Conservation (phyloP, 179 eudicot species). For the Drosera spatulata region DNA sequence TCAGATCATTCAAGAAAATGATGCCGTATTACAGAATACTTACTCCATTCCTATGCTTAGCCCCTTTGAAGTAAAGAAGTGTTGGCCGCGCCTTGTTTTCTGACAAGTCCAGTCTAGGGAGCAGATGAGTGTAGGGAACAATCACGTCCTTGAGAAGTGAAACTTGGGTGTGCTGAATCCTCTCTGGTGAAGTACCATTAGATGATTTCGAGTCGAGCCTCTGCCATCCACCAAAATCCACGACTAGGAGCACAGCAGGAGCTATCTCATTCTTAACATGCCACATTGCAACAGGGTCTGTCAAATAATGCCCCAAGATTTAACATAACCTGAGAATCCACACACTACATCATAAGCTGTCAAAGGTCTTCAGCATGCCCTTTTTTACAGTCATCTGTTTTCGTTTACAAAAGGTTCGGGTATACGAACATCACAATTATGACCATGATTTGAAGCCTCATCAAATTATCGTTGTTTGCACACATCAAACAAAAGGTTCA, state of each 20-base stretch:
- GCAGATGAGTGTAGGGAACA: constrained; percentile 73
- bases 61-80: constrained; percentile 93
- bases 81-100: constrained; percentile 54
- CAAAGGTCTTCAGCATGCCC: constrained; percentile 1
- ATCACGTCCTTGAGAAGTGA: constrained; percentile 90
- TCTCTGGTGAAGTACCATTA: constrained; percentile 35
- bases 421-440: too few species aligned
- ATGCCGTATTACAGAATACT: constrained; percentile 12
- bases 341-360: constrained; percentile 63
- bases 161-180: constrained; percentile 82
- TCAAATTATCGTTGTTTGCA: too few species aligned
- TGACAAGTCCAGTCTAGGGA: constrained; percentile 53
- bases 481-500: too few species aligned
- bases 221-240: constrained; percentile 76
- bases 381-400: too few species aligned
- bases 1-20: background rate
- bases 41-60: constrained; percentile 87
- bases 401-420: too few species aligned
- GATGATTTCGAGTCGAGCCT: constrained; percentile 24
- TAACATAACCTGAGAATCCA: constrained; percentile 86
- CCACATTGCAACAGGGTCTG: constrained; percentile 99
- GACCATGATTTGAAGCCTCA: too few species aligned
- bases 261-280: constrained; percentile 33
- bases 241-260: constrained; percentile 37
- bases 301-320: constrained; percentile 95